These are phyloP conservation scores for Trichoderma sp. DNA, from an alignment of 2,329 filamentous ascomycete genomes.

Conservation along the genomic window DNA sequence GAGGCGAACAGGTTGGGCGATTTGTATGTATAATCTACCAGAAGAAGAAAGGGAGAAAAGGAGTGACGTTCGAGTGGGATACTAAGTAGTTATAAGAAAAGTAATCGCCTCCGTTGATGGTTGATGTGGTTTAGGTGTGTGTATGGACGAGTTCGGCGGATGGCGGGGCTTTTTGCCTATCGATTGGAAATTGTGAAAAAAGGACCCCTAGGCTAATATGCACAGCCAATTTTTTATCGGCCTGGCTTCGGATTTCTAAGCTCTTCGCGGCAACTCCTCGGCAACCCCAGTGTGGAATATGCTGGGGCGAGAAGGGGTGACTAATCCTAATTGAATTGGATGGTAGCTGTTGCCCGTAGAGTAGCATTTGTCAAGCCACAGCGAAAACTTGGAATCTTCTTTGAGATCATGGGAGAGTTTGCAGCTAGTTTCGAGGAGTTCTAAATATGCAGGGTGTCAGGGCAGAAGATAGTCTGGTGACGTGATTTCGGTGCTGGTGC, in stretches of 20 bases:
- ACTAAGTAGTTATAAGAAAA: background rate
- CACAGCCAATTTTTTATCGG: background rate
- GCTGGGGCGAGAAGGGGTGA: background rate
- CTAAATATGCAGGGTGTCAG: background rate
- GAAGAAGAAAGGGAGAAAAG: background rate
- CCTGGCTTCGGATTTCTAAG: constrained; percentile 13
- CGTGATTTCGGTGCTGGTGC: background rate
- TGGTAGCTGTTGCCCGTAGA: background rate
- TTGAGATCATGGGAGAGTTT: background rate
- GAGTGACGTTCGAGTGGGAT: background rate
- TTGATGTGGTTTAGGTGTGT: background rate
- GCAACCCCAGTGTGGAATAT: background rate
- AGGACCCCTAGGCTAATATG: background rate
- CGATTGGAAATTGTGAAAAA: background rate
- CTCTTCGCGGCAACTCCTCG: background rate
- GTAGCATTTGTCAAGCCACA: background rate
- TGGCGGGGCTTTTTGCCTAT: background rate
- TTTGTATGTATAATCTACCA: constrained; percentile 20
- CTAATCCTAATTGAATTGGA: background rate
- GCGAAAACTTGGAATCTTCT: background rate
- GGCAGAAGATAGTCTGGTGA: background rate
- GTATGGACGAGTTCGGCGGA: background rate
- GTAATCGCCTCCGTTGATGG: background rate
- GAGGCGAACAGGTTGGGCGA: constrained; percentile 91
- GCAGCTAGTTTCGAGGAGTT: background rate